Conservation (phyloP, 768 basidiomycete genomes). For the Hericium alpestre region DNA sequence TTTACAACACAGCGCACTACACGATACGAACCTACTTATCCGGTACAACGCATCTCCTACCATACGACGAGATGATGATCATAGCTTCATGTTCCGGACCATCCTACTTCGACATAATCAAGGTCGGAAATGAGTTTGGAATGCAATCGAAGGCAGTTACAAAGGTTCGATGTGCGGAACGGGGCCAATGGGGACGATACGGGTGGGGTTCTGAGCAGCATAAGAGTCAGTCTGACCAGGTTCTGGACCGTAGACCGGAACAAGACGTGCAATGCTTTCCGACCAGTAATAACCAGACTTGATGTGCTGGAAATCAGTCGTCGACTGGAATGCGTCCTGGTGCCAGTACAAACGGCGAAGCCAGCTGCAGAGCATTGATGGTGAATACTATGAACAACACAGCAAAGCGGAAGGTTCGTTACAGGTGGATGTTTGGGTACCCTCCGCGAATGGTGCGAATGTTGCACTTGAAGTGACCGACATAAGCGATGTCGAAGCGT, state of each 20-base stretch:
- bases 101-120: too few relatives aligned
- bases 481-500: conserved; percentile 85
- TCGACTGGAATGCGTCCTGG: conserved; percentile 72
- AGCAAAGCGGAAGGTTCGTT: conserved; percentile 24
- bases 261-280: conserved; percentile 27
- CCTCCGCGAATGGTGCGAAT: conserved; percentile 73
- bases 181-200: conserved; percentile 66
- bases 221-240: conserved; percentile 18
- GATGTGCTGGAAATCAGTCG: conserved; percentile 85
- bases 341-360: conserved; percentile 88
- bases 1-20: too few relatives aligned
- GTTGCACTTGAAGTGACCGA: conserved; percentile 92
- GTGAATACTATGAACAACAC: neutral
- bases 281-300: conserved; percentile 68
- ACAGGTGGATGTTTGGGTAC: conserved; percentile 70
- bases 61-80: too few relatives aligned
- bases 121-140: too few relatives aligned
- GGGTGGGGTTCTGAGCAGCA: conserved; percentile 59
- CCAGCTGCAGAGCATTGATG: conserved; percentile 39
- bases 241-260: neutral
- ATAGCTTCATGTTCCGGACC: too few relatives aligned
- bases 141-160: neutral
- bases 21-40: too few relatives aligned
- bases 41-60: too few relatives aligned
- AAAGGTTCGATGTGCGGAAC: conserved; percentile 56